phyloP scores from a whole-genome alignment of 2,329 filamentous ascomycete species.

The Metarhizium humberi region DNA sequence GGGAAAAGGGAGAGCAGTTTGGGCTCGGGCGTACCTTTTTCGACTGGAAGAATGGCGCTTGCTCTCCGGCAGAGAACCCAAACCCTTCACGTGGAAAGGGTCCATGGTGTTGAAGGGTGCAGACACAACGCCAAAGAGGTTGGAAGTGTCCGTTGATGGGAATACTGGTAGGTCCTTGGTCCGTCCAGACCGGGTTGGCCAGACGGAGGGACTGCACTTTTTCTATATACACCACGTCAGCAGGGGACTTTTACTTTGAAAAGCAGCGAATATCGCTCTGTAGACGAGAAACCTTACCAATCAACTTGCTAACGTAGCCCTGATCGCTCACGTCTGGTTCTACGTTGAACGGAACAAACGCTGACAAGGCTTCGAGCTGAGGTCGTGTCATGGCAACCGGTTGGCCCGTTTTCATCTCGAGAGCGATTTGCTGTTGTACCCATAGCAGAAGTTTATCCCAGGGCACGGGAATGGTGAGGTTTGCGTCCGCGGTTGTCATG shows the following conservation, averaged over 20 bases:
- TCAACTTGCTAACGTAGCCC: slow-evolving; percentile 20
- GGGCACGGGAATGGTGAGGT: slow-evolving; percentile 11
- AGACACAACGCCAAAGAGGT: slow-evolving; percentile 17
- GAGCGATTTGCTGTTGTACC: slow-evolving; percentile 30
- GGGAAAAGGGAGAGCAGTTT: no score
- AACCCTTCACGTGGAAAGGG: slow-evolving; percentile 23
- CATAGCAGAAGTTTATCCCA: slow-evolving; percentile 29
- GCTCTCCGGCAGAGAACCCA: slow-evolving; percentile 19
- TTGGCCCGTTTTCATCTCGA: slow-evolving; percentile 18
- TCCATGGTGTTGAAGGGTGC: slow-evolving; percentile 12
- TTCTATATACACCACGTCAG: slow-evolving; percentile 5
- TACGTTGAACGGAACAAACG: slow-evolving; percentile 24
- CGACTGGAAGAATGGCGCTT: slow-evolving; percentile 27
- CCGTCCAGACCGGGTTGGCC: slow-evolving; percentile 7
- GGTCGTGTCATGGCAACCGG: slow-evolving; percentile 27
- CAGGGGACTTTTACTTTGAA: no score
- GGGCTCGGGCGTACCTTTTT: slow-evolving; percentile 31
- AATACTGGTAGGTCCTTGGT: slow-evolving; percentile 9
- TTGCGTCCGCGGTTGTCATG: not conserved
- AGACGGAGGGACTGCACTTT: slow-evolving; percentile 8
- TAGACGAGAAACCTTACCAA: slow-evolving; percentile 13
- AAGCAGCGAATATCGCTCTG: not conserved
- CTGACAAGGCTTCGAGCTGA: slow-evolving; percentile 30
- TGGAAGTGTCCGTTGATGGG: slow-evolving; percentile 13
- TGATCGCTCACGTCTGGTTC: slow-evolving; percentile 17